Evolutionary conservation across 164 flowering plant species (phyloP).

Genomic region (Sedum album): DNA sequence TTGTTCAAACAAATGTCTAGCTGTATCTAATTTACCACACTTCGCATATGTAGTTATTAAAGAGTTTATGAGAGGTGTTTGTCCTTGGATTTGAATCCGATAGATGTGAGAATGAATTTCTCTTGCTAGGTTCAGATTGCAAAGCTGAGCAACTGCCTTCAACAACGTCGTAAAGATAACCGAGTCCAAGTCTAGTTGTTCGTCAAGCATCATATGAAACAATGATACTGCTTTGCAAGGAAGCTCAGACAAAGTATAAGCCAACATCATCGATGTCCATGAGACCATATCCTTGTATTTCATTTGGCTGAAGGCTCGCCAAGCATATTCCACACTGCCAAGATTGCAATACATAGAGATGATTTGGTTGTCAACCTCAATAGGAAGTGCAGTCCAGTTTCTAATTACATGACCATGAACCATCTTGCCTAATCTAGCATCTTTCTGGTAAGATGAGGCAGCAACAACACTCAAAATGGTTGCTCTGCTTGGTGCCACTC

Average conservation of each 20-base stretch:
- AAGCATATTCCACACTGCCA: slow-evolving; percentile 29
- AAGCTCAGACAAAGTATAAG: slow-evolving; percentile 27
- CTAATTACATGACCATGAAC: slow-evolving; percentile 41
- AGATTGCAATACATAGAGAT: slow-evolving; percentile 43
- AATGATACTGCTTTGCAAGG: slow-evolving; percentile 34
- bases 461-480: slow-evolving; percentile 30
- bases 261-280: slow-evolving; percentile 57
- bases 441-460: slow-evolving; percentile 26
- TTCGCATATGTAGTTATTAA: slow-evolving; percentile 42
- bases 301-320: slow-evolving; percentile 30
- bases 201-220: slow-evolving; percentile 31
- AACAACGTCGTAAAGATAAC: slow-evolving; percentile 33
- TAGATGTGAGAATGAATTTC: slow-evolving; percentile 39
- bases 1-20: slow-evolving; percentile 29
- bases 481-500: slow-evolving; percentile 30
- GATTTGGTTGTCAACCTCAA: slow-evolving; percentile 39
- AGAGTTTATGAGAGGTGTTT: slow-evolving; percentile 29
- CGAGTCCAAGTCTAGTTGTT: slow-evolving; percentile 24
- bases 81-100: slow-evolving; percentile 24
- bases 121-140: slow-evolving; percentile 24
- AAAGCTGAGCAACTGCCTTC: slow-evolving; percentile 39
- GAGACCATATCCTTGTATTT: slow-evolving; percentile 39
- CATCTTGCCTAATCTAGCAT: slow-evolving; percentile 24
- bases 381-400: slow-evolving; percentile 23
- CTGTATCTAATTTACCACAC: slow-evolving; percentile 34